Evolutionary conservation across 306 rosid genomes (phyloP).

Genomic region (Calophaca sinica): DNA sequence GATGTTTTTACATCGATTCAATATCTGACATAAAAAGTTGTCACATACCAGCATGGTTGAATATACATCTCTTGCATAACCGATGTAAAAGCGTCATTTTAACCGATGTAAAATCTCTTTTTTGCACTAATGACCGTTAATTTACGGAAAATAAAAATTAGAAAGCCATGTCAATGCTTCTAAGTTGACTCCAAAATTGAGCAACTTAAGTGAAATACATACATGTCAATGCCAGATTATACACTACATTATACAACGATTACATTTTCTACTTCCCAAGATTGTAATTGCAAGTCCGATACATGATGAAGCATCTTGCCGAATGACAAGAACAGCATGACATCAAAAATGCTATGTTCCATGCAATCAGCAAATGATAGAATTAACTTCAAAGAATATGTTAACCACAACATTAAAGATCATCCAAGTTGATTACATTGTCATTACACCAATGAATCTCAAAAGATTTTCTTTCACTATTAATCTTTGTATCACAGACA

Average conservation of each 20-base stretch:
- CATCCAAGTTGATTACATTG: constrained; percentile 61
- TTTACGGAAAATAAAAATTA: background rate
- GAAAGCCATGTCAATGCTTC: background rate
- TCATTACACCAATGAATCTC: constrained; percentile 62
- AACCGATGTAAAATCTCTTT: too few species aligned
- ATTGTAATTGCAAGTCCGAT: constrained; percentile 15
- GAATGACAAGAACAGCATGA: background rate
- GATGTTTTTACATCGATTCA: too few species aligned
- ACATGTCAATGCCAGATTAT: background rate
- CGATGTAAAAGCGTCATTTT: too few species aligned
- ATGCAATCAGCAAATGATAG: constrained; percentile 8
- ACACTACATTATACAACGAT: background rate
- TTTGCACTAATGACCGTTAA: background rate
- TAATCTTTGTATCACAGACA: constrained; percentile 38
- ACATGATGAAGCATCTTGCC: background rate
- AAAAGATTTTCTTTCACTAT: constrained; percentile 42
- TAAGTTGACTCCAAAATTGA: background rate
- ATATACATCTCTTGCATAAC: too few species aligned
- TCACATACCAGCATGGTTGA: too few species aligned
- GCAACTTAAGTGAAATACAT: background rate
- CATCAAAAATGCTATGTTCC: background rate
- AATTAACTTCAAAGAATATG: constrained; percentile 27
- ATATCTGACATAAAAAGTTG: too few species aligned
- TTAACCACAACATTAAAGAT: constrained; percentile 52
- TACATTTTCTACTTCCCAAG: background rate